phyloP scores from a whole-genome alignment of 1,284 basidiomycete species.

The Mycena sp. region DNA sequence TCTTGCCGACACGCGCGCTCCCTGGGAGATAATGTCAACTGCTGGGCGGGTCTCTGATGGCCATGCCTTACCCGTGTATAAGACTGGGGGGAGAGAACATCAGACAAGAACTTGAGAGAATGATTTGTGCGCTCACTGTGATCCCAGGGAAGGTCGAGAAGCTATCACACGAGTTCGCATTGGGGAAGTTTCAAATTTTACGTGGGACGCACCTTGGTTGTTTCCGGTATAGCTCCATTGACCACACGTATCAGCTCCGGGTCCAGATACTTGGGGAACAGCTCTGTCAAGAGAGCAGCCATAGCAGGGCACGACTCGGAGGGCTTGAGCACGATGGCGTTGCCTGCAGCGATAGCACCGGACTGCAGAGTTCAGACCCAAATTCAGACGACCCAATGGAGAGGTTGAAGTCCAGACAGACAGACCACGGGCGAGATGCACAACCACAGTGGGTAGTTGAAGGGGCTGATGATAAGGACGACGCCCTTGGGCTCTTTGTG shows the following conservation, averaged over 20 bases:
- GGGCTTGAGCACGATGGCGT: slow-evolving; percentile 78
- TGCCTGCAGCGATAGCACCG: slow-evolving; percentile 85
- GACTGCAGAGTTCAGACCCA: slow-evolving; percentile 50
- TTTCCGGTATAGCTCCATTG: slow-evolving; percentile 79
- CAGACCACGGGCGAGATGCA: slow-evolving; percentile 63
- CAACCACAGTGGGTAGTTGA: slow-evolving; percentile 65
- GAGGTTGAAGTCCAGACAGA: slow-evolving; percentile 20
- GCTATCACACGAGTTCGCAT: slow-evolving; percentile 39
- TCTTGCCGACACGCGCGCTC: slow-evolving; percentile 63
- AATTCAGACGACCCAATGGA: not conserved
- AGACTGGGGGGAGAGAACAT: not conserved
- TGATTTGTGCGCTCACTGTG: slow-evolving; percentile 67
- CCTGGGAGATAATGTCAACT: slow-evolving; percentile 54
- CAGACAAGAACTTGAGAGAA: not conserved
- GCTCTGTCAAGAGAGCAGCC: slow-evolving; percentile 74
- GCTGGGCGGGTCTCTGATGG: too few relatives aligned
- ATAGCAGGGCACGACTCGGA: slow-evolving; percentile 79
- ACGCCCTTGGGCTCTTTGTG: slow-evolving; percentile 79
- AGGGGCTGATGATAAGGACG: slow-evolving; percentile 67
- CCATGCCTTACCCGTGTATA: too few relatives aligned
- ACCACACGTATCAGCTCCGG: slow-evolving; percentile 75
- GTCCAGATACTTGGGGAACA: slow-evolving; percentile 88
- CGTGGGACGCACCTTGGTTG: slow-evolving; percentile 63
- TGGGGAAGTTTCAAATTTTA: slow-evolving; percentile 39
- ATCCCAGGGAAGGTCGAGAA: slow-evolving; percentile 87